Base-by-base conservation (phyloP, 1,284 basidiomycete genomes). In the Trichosporon ovoides region DNA sequence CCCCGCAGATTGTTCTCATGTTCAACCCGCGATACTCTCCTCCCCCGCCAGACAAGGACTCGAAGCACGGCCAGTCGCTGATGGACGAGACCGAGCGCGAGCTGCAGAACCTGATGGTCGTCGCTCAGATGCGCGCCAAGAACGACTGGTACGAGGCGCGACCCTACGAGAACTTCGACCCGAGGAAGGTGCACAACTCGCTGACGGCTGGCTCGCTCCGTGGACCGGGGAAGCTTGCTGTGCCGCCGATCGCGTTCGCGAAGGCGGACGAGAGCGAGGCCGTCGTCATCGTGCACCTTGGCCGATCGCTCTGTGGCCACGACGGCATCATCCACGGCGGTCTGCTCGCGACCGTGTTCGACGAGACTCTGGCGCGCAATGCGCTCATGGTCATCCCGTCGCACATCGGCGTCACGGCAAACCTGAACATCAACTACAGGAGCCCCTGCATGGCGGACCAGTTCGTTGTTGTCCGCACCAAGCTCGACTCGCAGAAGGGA, bases 321-420 rank as follows among this genome's bases (percentile, higher is more conserved):
- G 91, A 95, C 74, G 93, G 93, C 0, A 90, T 98, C 63, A 79
- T 97, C 2, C 95, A 98, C 72, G 95, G 95, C 0, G 95, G 95
- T 1, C 73, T 98, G 60, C 80, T 97, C 22, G 91, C 92, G 28
- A 97, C 92, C 0, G 78, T 98, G 4, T 78, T 95, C 58, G 94
- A 98, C 68, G 94, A 98, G 79, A 82, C 83, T 2, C 75, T 97
- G 38, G 93, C 85, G 0, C 79, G 94, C 59, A 87, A 86, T 62
- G 89, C 92, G 2, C 83, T 93, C 52, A 80, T 83, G 58, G 90
- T 91, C 70, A 77, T 97, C 0, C 91, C 92, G 0, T 87, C 88
- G 33, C 87, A 89, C 70, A 86, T 97, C 50, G 94, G 90, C n/a
- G 92, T 98, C 13, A 98, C 94, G 0, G 94, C 92, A 1, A 87